Conservation (phyloP, 306 rosid species). For the Neltuma alba region DNA sequence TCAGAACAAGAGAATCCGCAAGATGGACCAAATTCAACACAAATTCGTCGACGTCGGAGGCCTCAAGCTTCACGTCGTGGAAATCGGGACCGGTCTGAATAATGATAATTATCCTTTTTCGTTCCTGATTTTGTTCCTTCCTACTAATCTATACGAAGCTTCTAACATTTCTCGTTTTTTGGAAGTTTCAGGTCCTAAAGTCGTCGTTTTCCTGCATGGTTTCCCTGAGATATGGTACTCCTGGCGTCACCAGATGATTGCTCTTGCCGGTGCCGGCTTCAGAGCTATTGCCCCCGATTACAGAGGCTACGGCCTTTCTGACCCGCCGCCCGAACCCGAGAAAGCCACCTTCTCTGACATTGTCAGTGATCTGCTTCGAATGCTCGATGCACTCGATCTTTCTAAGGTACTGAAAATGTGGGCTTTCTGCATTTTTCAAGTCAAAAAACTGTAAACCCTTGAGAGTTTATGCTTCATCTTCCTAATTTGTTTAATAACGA, state of each 20-base stretch:
- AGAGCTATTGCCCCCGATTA: slow-evolving; percentile 55
- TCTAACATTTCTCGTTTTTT: neutral
- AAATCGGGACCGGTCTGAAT: slow-evolving; percentile 52
- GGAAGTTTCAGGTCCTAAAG: slow-evolving; percentile 48
- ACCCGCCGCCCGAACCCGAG: slow-evolving; percentile 48
- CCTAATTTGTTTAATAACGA: neutral
- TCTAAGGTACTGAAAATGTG: slow-evolving; percentile 40
- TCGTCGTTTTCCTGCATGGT: slow-evolving; percentile 57
- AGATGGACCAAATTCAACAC: slow-evolving; percentile 57
- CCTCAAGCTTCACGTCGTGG: slow-evolving; percentile 56
- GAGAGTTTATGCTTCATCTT: neutral
- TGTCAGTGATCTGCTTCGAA: slow-evolving; percentile 34
- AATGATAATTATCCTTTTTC: neutral
- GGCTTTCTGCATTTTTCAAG: neutral
- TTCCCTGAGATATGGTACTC: slow-evolving; percentile 76
- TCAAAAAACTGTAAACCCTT: neutral
- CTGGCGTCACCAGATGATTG: slow-evolving; percentile 70
- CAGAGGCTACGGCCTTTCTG: slow-evolving; percentile 65
- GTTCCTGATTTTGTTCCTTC: neutral
- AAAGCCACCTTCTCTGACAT: slow-evolving; percentile 42
- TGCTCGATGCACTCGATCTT: slow-evolving; percentile 48
- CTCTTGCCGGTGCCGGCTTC: slow-evolving; percentile 52
- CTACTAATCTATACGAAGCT: neutral
- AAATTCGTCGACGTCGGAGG: slow-evolving; percentile 45
- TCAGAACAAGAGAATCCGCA: neutral